Percentiles rank a stretch among this genome's conserved stretches.
phyloP scores from a whole-genome alignment of 2,329 filamentous ascomycete genomes.

The Epichloe gansuensis region DNA sequence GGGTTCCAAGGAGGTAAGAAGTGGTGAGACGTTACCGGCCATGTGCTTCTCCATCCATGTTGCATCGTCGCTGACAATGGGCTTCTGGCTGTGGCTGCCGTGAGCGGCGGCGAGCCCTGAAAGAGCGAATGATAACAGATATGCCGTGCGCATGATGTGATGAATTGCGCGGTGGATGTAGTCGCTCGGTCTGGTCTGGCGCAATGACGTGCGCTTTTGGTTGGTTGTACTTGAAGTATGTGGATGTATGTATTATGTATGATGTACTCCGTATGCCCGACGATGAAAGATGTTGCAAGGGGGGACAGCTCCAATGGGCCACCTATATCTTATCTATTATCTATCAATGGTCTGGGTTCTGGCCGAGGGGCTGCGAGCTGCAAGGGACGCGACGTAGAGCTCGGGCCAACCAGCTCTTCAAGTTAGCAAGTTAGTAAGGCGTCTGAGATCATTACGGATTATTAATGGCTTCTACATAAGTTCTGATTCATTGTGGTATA shows the following conservation, averaged over 20 bases:
- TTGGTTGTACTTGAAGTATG: too few species aligned
- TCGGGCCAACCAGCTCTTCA: too few species aligned
- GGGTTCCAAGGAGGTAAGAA: background rate
- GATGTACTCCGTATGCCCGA: background rate
- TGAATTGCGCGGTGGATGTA: background rate
- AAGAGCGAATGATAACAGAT: slow-evolving; percentile 26
- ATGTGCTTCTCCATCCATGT: slow-evolving; percentile 56
- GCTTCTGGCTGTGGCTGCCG: slow-evolving; percentile 39
- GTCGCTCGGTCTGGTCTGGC: background rate
- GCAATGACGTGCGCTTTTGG: too few species aligned
- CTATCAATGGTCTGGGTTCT: too few species aligned
- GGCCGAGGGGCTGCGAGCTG: too few species aligned
- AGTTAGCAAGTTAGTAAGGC: too few species aligned
- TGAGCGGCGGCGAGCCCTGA: slow-evolving; percentile 35
- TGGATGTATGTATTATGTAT: too few species aligned
- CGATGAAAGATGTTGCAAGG: background rate
- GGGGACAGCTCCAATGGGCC: background rate
- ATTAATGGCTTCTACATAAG: background rate
- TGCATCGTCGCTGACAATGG: slow-evolving; percentile 39
- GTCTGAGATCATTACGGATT: background rate
- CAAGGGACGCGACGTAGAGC: too few species aligned
- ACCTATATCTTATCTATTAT: background rate
- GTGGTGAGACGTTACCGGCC: slow-evolving; percentile 37
- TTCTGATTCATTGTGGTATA: background rate
- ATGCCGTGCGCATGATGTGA: slow-evolving; percentile 15